Conservation (phyloP, 225 moss, liverwort and hornwort species). For the Asterella californica region DNA sequence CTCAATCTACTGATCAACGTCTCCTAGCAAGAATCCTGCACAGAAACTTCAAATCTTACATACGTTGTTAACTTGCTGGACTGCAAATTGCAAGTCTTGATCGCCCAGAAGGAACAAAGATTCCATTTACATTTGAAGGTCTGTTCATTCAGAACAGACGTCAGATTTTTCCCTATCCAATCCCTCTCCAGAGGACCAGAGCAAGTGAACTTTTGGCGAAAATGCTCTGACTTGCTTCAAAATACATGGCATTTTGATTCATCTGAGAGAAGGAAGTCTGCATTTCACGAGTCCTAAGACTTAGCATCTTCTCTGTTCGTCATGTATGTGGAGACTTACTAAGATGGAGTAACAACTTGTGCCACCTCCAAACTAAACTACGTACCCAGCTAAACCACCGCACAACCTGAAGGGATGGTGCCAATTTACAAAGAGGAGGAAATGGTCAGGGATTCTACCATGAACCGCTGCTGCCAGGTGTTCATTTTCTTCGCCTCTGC, state of each 20-base stretch:
- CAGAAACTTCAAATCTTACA: too few species aligned
- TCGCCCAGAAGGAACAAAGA: background rate
- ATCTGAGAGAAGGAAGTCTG: background rate
- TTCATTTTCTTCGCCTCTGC: background rate
- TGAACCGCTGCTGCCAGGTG: background rate
- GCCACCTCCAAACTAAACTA: background rate
- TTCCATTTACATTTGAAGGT: background rate
- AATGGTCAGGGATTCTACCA: conserved; percentile 22
- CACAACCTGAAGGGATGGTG: conserved; percentile 21
- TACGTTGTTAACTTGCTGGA: background rate
- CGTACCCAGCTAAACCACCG: conserved; percentile 7
- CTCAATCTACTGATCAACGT: too few species aligned
- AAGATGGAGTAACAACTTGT: background rate
- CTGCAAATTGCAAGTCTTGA: background rate
- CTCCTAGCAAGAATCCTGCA: too few species aligned
- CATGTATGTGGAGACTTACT: background rate
- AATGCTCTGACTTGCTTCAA: background rate
- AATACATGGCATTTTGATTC: background rate
- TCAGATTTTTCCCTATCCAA: background rate
- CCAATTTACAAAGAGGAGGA: conserved; percentile 24
- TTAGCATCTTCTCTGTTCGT: background rate
- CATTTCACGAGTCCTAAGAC: background rate
- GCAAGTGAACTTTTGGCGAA: background rate
- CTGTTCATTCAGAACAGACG: background rate
- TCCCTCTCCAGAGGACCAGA: background rate